These are phyloP conservation scores for Fusarium brevicatenulatum DNA, from an alignment of 2,329 filamentous ascomycete genomes.

Conservation along the genomic window DNA sequence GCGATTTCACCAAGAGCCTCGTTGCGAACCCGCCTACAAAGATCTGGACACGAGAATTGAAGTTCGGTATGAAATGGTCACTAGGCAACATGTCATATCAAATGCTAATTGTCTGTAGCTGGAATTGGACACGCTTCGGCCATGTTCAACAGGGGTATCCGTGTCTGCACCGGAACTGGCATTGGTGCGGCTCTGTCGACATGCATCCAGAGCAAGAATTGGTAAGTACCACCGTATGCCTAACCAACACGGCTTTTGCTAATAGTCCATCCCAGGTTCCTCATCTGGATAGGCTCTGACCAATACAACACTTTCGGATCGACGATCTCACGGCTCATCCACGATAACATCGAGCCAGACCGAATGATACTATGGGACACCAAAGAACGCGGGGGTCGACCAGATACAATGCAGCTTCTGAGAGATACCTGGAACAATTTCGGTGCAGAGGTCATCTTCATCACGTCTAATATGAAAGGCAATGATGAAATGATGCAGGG, in stretches of 20 bases:
- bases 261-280: background rate
- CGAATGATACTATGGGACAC: constrained; percentile 11
- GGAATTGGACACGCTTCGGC: constrained; percentile 3
- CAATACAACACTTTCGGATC: background rate
- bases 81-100: rapidly evolving
- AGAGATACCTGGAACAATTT: background rate
- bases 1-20: background rate
- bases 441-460: background rate
- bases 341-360: background rate
- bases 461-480: background rate
- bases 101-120: background rate
- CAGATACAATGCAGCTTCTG: background rate
- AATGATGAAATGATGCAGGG: constrained; percentile 5
- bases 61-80: background rate
- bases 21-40: background rate
- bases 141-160: constrained; percentile 1
- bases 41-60: background rate
- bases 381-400: background rate
- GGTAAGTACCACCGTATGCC: background rate
- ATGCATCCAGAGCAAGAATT: constrained; percentile 5
- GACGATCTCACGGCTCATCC: background rate
- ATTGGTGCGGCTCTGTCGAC: constrained; percentile 4
- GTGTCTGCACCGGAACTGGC: background rate
- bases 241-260: too few species aligned
- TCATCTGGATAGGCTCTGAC: constrained; percentile 1